A percentile compares a stretch with the other conserved stretches of the same genome.
phyloP scores from a whole-genome alignment of 176 grass and related monocot genomes.

The Luzula sylvatica region DNA sequence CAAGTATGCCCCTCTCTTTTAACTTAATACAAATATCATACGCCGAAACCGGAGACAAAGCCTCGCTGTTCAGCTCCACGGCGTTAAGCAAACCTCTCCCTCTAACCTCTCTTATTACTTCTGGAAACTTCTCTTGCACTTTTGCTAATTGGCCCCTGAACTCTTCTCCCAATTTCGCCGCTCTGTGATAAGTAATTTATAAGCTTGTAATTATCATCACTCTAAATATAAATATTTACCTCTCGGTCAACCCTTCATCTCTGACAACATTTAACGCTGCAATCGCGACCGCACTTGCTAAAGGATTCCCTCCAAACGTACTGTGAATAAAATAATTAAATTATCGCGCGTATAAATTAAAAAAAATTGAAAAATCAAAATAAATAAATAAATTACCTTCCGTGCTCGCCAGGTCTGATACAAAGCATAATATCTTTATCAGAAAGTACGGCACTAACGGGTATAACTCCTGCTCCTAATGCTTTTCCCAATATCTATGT shows the following conservation, averaged over 20 bases:
- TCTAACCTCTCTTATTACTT: slow-evolving; percentile 68
- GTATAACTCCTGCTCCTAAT: slow-evolving; percentile 87
- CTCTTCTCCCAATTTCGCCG: slow-evolving; percentile 51
- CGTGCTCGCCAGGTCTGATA: slow-evolving; percentile 90
- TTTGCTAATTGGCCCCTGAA: slow-evolving; percentile 57
- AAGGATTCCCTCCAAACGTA: slow-evolving; percentile 94
- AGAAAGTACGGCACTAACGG: slow-evolving; percentile 94
- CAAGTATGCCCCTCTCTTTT: slow-evolving; percentile 91
- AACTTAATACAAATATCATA: slow-evolving; percentile 95
- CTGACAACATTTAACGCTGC: slow-evolving; percentile 75
- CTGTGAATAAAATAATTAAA: slow-evolving; percentile 30
- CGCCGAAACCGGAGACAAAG: slow-evolving; percentile 57
- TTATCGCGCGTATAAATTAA: neutral
- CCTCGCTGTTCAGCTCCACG: slow-evolving; percentile 58
- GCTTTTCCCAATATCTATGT: slow-evolving; percentile 87
- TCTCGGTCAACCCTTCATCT: slow-evolving; percentile 80
- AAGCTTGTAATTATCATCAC: neutral
- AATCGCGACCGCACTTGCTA: slow-evolving; percentile 86
- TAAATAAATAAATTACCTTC: slow-evolving; percentile 41
- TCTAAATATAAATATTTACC: slow-evolving; percentile 26
- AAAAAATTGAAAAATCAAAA: neutral
- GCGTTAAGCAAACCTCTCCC: slow-evolving; percentile 89
- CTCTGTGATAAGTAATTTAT: slow-evolving; percentile 34
- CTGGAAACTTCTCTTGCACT: slow-evolving; percentile 58
- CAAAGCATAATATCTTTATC: slow-evolving; percentile 95